Evolutionary conservation across 305 asterid species (phyloP).

Genomic region (Withania somnifera): DNA sequence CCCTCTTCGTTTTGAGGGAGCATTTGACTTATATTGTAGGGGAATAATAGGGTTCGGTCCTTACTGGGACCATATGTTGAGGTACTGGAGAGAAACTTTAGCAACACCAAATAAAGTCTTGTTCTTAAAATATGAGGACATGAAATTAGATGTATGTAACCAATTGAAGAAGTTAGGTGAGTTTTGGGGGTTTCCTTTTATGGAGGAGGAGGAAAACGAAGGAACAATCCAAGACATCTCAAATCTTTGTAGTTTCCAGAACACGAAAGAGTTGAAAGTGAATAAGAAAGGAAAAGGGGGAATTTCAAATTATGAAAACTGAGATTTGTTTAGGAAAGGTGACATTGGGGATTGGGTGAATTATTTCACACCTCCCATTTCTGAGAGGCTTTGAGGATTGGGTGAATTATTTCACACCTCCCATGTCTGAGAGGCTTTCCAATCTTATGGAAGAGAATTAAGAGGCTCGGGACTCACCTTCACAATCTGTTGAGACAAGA

Average conservation of each 20-base stretch:
- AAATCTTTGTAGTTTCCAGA: constrained; percentile 31
- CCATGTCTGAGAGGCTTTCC: constrained; percentile 25
- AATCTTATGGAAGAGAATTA: constrained; percentile 25
- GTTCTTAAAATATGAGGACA: constrained; percentile 36
- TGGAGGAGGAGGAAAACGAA: constrained; percentile 18
- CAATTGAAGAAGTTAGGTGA: constrained; percentile 23
- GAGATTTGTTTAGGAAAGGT: constrained; percentile 35
- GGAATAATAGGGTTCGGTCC: constrained; percentile 36
- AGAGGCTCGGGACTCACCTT: constrained; percentile 14
- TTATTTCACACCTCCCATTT: constrained; percentile 30
- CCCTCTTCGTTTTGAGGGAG: constrained; percentile 17
- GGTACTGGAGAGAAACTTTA: constrained; percentile 28
- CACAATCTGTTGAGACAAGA: not conserved
- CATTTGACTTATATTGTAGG: constrained; percentile 24
- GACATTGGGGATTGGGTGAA: constrained; percentile 38
- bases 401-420: constrained; percentile 28
- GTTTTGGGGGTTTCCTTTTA: constrained; percentile 33
- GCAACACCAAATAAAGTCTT: constrained; percentile 25
- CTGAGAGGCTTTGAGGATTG: constrained; percentile 19
- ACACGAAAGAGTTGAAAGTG: constrained; percentile 29
- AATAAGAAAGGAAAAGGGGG: constrained; percentile 33
- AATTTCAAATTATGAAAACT: constrained; percentile 25
- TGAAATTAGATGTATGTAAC: constrained; percentile 15
- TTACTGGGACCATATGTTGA: constrained; percentile 48
- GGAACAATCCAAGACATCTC: constrained; percentile 22